These are phyloP conservation scores for Aspergillus sojae DNA, from an alignment of 2,329 filamentous ascomycete species.

Conservation along the genomic window DNA sequence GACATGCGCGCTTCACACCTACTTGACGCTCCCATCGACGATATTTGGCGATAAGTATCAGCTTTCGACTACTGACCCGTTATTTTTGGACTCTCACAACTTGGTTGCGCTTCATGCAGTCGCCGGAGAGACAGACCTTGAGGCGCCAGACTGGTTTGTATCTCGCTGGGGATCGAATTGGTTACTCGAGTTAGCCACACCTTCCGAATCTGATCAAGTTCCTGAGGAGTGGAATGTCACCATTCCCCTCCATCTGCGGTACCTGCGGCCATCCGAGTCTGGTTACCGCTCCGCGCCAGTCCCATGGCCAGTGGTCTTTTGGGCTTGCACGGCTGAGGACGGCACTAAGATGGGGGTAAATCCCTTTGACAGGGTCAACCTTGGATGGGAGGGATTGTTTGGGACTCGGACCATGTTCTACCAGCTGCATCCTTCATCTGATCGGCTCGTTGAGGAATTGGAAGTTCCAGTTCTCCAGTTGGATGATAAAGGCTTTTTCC, in stretches of 20 bases:
- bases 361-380: conserved; percentile 79
- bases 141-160: conserved; percentile 82
- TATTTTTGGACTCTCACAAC: conserved; percentile 82
- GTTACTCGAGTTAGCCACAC: conserved; percentile 71
- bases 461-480: conserved; percentile 68
- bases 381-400: conserved; percentile 88
- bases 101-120: conserved; percentile 69
- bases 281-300: conserved; percentile 62
- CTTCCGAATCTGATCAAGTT: conserved; percentile 31
- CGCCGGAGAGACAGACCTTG: conserved; percentile 79
- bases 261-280: conserved; percentile 65
- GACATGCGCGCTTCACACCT: conserved; percentile 74
- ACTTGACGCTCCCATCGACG: conserved; percentile 77
- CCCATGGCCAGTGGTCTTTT: conserved; percentile 84
- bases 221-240: conserved; percentile 39
- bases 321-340: conserved; percentile 72
- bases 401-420: conserved; percentile 78
- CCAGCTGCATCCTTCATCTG: conserved; percentile 65
- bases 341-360: conserved; percentile 70
- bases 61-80: conserved; percentile 57
- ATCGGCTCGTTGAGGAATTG: conserved; percentile 56
- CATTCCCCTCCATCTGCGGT: conserved; percentile 84
- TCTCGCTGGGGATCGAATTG: conserved; percentile 76
- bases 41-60: conserved; percentile 91
- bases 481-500: conserved; percentile 47